A percentile compares a stretch with the other conserved stretches of the same genome.
phyloP scores from a whole-genome alignment of 306 rosid species.

The Spatholobus suberectus region DNA sequence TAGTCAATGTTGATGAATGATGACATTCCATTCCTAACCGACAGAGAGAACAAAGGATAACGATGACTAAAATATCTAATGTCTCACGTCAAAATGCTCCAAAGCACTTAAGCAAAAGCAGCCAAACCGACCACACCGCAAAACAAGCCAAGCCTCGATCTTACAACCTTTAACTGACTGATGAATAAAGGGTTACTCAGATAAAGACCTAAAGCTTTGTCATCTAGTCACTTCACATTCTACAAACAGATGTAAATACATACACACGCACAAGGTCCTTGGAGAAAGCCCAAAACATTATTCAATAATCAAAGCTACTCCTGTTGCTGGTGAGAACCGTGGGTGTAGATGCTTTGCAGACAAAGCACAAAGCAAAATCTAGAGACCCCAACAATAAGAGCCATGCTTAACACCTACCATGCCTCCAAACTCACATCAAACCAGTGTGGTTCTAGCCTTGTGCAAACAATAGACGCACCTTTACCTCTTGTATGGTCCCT shows the following conservation, averaged over 20 bases:
- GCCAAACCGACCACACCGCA: constrained; percentile 35
- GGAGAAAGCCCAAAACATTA: not conserved
- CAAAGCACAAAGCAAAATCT: no score
- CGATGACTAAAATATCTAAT: not conserved
- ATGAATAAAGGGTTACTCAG: not conserved
- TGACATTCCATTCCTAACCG: constrained; percentile 22
- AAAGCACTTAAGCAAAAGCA: constrained; percentile 6
- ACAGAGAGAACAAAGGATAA: constrained; percentile 37
- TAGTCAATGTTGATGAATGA: not conserved
- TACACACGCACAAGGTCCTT: not conserved
- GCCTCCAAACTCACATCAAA: constrained; percentile 30
- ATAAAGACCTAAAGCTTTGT: not conserved
- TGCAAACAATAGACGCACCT: constrained; percentile 64
- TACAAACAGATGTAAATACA: not conserved
- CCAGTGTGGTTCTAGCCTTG: constrained; percentile 64
- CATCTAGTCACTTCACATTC: not conserved
- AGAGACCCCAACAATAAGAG: constrained; percentile 23
- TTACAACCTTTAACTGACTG: not conserved
- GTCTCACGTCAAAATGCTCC: constrained; percentile 18
- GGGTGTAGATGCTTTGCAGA: constrained; percentile 15
- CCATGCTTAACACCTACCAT: constrained; percentile 51
- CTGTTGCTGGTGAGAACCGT: not conserved
- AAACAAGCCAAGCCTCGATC: constrained; percentile 14
- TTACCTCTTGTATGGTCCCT: constrained; percentile 66
- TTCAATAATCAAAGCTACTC: not conserved